phyloP scores from a whole-genome alignment of 371 early-diverging fungal genomes.

The Actinomortierella wolfii region DNA sequence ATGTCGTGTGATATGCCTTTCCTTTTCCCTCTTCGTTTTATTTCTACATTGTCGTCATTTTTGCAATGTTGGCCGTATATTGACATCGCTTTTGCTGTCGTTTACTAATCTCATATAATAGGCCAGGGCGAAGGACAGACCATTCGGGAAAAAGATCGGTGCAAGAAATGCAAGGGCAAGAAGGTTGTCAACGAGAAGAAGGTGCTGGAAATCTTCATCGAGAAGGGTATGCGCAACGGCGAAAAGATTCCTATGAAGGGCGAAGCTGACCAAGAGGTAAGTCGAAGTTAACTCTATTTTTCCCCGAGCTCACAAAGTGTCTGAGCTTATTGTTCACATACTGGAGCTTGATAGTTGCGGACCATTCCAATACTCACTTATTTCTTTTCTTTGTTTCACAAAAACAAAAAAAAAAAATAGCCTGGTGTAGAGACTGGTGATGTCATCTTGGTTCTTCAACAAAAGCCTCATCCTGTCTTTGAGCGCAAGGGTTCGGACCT shows the following conservation, averaged over 20 bases:
- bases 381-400: not conserved
- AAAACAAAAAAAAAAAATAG: too few relatives aligned
- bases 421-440: slow-evolving; percentile 87
- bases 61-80: slow-evolving; percentile 17
- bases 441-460: slow-evolving; percentile 82
- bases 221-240: slow-evolving; percentile 91
- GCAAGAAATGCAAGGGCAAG: slow-evolving; percentile 86
- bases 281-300: not conserved
- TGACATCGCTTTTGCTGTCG: slow-evolving; percentile 42
- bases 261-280: slow-evolving; percentile 84
- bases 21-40: slow-evolving; percentile 7
- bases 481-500: slow-evolving; percentile 80
- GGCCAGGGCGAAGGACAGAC: slow-evolving; percentile 75
- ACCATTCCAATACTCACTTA: not conserved
- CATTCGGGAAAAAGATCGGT: slow-evolving; percentile 82
- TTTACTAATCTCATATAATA: slow-evolving; percentile 56
- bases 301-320: not conserved
- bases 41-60: not conserved
- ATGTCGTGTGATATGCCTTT: not conserved
- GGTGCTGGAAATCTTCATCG: slow-evolving; percentile 87
- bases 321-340: not conserved
- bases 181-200: slow-evolving; percentile 85
- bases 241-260: slow-evolving; percentile 90
- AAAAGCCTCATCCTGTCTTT: slow-evolving; percentile 82
- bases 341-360: not conserved